Evolutionary conservation across 305 asterid genomes (phyloP).

Genomic region (Solanum hybrid): DNA sequence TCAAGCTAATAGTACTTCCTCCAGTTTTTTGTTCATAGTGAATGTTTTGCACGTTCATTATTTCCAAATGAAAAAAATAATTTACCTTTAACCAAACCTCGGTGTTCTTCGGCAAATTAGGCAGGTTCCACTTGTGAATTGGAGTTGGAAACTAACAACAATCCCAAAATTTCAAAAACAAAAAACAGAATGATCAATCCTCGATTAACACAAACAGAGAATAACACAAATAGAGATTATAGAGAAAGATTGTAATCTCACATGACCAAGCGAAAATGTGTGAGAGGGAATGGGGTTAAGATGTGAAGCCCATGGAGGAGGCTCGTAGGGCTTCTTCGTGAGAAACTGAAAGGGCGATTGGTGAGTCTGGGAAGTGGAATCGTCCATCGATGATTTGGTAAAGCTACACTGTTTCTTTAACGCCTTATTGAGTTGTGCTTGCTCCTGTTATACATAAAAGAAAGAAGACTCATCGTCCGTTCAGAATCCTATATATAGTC

Average conservation of each 20-base stretch:
- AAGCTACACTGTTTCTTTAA: background rate
- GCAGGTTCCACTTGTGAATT: constrained; percentile 85
- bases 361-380: background rate
- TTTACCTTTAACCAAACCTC: constrained; percentile 87
- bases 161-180: background rate
- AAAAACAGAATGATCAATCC: background rate
- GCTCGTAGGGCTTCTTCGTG: constrained; percentile 45
- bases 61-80: background rate
- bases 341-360: constrained; percentile 23
- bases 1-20: background rate
- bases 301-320: constrained; percentile 79
- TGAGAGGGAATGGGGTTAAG: constrained; percentile 73
- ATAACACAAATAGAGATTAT: background rate
- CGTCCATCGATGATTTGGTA: background rate
- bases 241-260: constrained; percentile 11
- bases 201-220: background rate
- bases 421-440: background rate
- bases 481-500: background rate
- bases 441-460: background rate
- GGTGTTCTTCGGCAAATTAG: constrained; percentile 78
- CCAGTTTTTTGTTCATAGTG: background rate
- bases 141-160: constrained; percentile 73
- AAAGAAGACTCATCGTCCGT: no score
- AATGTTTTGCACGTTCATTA: background rate
- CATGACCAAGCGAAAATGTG: constrained; percentile 68